Percentiles rank a stretch among this genome's conserved stretches.
Evolutionary conservation across 139 green algal species (phyloP).

Genomic region (Deuterostichococcus epilithicus): DNA sequence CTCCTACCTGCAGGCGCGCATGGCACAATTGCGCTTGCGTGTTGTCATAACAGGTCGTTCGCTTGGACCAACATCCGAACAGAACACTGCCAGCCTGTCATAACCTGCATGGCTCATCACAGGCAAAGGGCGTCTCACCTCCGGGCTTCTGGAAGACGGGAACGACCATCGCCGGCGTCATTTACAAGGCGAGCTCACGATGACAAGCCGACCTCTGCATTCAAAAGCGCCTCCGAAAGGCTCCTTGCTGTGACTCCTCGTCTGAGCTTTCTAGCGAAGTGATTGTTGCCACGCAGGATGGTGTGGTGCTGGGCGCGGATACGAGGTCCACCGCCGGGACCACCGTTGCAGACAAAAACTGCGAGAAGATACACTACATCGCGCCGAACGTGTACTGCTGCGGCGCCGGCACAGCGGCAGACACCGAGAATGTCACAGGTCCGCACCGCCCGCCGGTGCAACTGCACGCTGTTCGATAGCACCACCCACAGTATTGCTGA

Average conservation of each 20-base stretch:
- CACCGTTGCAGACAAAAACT: conserved; percentile 99
- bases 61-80: too few species aligned
- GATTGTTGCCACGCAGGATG: conserved; percentile 65
- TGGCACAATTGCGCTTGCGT: not conserved
- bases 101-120: not conserved
- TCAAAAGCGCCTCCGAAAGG: not conserved
- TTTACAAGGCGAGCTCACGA: conserved; percentile 83
- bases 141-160: conserved; percentile 88
- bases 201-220: not conserved
- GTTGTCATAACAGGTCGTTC: too few species aligned
- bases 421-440: conserved; percentile 96
- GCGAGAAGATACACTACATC: conserved; percentile 99
- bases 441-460: not conserved
- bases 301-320: conserved; percentile 96
- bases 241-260: too few species aligned
- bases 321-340: conserved; percentile 91
- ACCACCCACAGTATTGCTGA: not conserved
- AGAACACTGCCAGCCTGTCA: not conserved
- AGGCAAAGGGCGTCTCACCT: conserved; percentile 51
- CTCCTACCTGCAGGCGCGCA: conserved; percentile 52
- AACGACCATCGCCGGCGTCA: conserved; percentile 93
- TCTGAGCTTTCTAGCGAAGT: not conserved
- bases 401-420: conserved; percentile 94
- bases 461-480: not conserved
- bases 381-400: conserved; percentile 98